Evolutionary conservation across 306 rosid species (phyloP), one percentile per base, ranked within the genome.

Genomic region (Oxytropis ochrocephala): DNA sequence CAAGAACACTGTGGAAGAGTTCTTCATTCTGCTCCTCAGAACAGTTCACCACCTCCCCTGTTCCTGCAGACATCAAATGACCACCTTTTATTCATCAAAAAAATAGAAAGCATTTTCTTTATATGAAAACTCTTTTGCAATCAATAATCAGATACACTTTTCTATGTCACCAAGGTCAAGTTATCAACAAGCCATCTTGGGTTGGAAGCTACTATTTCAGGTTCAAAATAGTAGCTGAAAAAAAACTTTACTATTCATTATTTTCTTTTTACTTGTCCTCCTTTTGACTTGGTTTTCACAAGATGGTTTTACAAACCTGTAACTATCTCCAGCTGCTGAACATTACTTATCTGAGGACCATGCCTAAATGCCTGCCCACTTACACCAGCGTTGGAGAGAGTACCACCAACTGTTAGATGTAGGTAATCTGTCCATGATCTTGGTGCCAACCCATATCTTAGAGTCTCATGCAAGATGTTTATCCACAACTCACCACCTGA

Each of bases 401-500:
- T 94, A 17, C 99, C 99, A 10, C 99, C 99, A 73, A 91, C 94
- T 8, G 99, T 91, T 3, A 94, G 89, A 77, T 91, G 92, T 2
- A 94, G 72, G 78, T 94, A 94, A 63, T 94, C 97, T 56, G 99
- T 94, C 99, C 99, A 94, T 54, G 99, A 87, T 79, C 83, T 94
- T 52, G 99, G 99, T 42, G 99, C 80, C 72, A 88, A 71, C 32
- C 99, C 99, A 54, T 83, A 76, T 72, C 82, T 87, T 65, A 94
- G 77, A 67, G 86, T 88, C 83, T 91, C 97, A 79, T 79, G 94
- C 96, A 94, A 74, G 70, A 91, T 77, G 53, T 91, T 91, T 69
- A 94, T 87, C 99, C 99, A 94, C 75, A 94, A 56, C 41, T 94
- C 99, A n/a, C 96, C 99, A 27, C 92, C 99, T 10, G 95, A 85